Evolutionary conservation across 1,284 basidiomycete genomes (phyloP), one percentile per base, ranked within the genome.

Genomic region (Psilocybe mexicana): DNA sequence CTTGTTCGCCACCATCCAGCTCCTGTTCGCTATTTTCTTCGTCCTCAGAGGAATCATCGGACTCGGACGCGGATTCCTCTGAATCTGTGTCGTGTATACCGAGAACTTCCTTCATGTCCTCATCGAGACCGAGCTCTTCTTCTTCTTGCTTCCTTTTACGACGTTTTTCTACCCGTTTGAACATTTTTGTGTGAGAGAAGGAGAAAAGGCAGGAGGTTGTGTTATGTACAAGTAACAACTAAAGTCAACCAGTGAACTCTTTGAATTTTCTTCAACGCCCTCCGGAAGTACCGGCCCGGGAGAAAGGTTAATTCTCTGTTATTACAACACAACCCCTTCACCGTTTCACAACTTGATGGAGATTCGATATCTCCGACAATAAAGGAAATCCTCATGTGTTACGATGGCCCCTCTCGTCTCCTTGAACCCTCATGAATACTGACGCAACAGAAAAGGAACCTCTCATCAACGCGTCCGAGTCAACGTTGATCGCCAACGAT

Each of bases 81-180:
- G 86, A 86, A 71, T 92, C 90, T 1, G 86, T 88, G 62, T 89
- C 86, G 43, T 90, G 79, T 60, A 92, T 70, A 10, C 89, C 90
- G n/a, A 90, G 72, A 38, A 85, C 74, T 57, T 87, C 86, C 67
- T 84, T 92, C 76, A 81, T 79, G 47, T 87, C 86, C 24, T 82
- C 84, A 57, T 92, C 85, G 5, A 92, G 67, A 0, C 88, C 90
- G 35, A 87, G 76, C 54, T 84, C 83, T 68, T 89, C 88, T 61
- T 90, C 88, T 63, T 87, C 78, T 67, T 87, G 79, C 61, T 79
- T 81, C 65, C 82, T 87, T 65, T 79, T 80, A 38, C 82, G 78
- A 54, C 88, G 82, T 70, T 86, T 90, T 64, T 87, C 85, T 7
- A 92, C 82, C 60, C 92, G 82, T 75, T 94, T 94, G 80, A 92